Evolutionary conservation across 495 filamentous ascomycete genomes (phyloP), one percentile per base, ranked within the genome.

Genomic region (Tuber aestivum): DNA sequence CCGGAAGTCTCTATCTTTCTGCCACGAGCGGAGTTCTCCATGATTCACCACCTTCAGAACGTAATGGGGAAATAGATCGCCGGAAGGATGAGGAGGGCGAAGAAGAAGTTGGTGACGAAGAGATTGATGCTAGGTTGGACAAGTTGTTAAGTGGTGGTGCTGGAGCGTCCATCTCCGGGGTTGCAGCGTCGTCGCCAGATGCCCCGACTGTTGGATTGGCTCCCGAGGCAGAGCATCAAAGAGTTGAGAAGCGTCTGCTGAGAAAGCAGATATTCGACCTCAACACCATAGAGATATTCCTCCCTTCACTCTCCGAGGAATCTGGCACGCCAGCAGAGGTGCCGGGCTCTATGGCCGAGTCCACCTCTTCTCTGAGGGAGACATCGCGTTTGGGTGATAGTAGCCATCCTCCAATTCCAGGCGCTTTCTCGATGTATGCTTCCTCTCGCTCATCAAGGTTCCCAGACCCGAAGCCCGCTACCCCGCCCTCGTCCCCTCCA

Each of bases 1-100:
- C 95, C 0, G 91, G 95, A 80, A 98, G 95, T 84, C 92, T 99
- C 90, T 98, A 98, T 78, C 94, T 97, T 89, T 92, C 90, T 80
- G 91, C 91, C 35, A 85, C 92, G 16, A 90, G 89, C 71, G 81
- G 81, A 32, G 70, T 80, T 20, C 65, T 80, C 10, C 77, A 70
- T 20, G 80, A 73, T 14, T 65, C 56, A 32, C 56, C 18, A 16
- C 56, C 56, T 32, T 23, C 45, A 61, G 74, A 72, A 44, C 71
- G 77, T 38, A 65, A 78, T 69, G 72, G 76, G 27, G 74, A 72
- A 61, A 75, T 77, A 20, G 76, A 72, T 32, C 74, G 50, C 27
- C 23, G 76, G 69, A 69, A 77, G 23, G 79, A 75, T 42, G 73
- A 82, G 37, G 70, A 68, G 14, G 77, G 80, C 32, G 76, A 79